Base-by-base conservation (phyloP, 192 early-diverging fungal species). In the Nowakowskiella sp. region DNA sequence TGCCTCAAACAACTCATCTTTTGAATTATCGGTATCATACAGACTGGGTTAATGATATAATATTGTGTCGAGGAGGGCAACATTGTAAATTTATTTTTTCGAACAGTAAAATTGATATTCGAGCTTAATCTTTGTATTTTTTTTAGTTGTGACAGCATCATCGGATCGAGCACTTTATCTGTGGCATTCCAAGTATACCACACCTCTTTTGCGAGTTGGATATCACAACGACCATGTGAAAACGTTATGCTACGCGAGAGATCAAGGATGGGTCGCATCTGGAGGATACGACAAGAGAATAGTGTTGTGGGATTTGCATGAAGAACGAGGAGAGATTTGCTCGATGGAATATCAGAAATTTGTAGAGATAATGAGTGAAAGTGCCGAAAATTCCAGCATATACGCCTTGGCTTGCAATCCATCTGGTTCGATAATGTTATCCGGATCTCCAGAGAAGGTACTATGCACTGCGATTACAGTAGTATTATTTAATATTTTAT, bases 41-140 rank as follows among this genome's bases (percentile, higher is more conserved):
- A 4, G 92, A 97, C 66, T 99, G 95, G 95, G 85, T 99, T 4
- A 99, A 97, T 64, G 95, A 94, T 51, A 76, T 99, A 42, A 80
- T 81, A 19, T 70, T 90, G 9, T 82, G 78, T 47, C 73, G 88
- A 49, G 58, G 76, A 34, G 77, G 76, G 47, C 72, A 75, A 36
- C 66, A 65, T 55, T 67, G 86, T 88, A 65, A 71, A 69, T 68
- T 19, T 45, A 29, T 6, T 21, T 39, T 26, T 21, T 46, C 10
- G 26, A 60, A 56, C 30, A 7, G 16, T 31, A 25, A 21, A 19
- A 9, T 66, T n/a, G n/a, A n/a, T n/a, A 23, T 28, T 43, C 6
- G 33, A 61, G 13, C 47, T 53, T 58, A 31, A 19, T 58, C 1
- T 54, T 27, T 0, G 16, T 27, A 6, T 31, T 30, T 42, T 13